Evolutionary conservation across 2,329 filamentous ascomycete genomes (phyloP).

Genomic region (Albifimbria verrucaria): DNA sequence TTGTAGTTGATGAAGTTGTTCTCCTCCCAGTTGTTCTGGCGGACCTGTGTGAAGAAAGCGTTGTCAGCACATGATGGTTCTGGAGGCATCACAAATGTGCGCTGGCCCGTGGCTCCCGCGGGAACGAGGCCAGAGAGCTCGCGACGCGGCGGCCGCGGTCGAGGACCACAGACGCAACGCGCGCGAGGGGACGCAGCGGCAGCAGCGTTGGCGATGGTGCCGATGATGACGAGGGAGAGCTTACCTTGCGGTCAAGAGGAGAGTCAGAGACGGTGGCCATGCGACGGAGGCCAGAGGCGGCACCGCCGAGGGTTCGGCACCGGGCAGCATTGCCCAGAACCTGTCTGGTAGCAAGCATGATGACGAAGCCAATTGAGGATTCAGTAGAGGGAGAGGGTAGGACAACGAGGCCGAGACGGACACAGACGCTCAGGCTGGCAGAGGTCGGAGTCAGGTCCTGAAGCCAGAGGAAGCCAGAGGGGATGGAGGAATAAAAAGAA

Average conservation of each 20-base stretch:
- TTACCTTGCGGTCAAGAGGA: constrained; percentile 84
- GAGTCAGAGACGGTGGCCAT: constrained; percentile 86
- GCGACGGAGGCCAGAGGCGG: constrained; percentile 61
- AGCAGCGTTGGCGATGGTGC: neutral
- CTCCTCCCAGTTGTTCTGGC: constrained; percentile 96
- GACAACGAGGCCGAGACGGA: constrained; percentile 7
- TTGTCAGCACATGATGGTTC: neutral
- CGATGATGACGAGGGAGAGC: constrained; percentile 14
- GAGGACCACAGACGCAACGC: neutral
- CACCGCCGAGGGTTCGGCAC: constrained; percentile 51
- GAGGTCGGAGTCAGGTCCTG: constrained; percentile 11
- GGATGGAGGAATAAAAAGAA: constrained; percentile 24
- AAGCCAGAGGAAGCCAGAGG: constrained; percentile 20
- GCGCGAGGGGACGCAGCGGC: neutral
- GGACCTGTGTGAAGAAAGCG: constrained; percentile 49
- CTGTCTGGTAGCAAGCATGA: constrained; percentile 70
- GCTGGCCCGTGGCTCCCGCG: neutral
- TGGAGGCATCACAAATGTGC: neutral
- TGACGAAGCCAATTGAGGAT: constrained; percentile 36
- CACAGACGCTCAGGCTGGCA: neutral
- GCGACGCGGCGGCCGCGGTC: neutral
- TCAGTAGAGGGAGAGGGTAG: constrained; percentile 11
- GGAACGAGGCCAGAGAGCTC: neutral
- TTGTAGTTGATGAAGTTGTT: constrained; percentile 98
- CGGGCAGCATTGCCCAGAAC: constrained; percentile 63